Conservation (phyloP, 2,329 filamentous ascomycete genomes). For the Rutstroemia sp. region DNA sequence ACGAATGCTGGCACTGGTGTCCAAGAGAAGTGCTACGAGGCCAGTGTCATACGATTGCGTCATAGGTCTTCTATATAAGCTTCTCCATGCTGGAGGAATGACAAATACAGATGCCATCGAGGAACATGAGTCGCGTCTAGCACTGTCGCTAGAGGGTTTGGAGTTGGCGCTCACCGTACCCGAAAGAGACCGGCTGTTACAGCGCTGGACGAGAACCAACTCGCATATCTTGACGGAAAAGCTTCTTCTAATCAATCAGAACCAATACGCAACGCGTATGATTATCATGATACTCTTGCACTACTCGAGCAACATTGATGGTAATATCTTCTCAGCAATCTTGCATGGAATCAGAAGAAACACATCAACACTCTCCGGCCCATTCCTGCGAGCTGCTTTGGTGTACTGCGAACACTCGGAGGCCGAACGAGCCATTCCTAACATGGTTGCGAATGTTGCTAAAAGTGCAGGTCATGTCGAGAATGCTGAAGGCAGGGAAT, state of each 20-base stretch:
- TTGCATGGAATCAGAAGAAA: conserved; percentile 22
- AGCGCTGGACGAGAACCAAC: conserved; percentile 33
- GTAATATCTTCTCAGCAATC: conserved; percentile 39
- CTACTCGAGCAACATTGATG: conserved; percentile 38
- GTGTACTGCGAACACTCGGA: conserved; percentile 26
- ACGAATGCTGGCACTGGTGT: conserved; percentile 45
- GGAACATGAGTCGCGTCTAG: not conserved
- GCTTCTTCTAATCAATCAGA: conserved; percentile 56
- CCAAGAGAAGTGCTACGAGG: conserved; percentile 42
- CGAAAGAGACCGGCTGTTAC: conserved; percentile 41
- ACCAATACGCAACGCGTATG: conserved; percentile 40
- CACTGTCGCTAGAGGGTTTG: conserved; percentile 12
- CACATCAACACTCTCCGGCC: conserved; percentile 11
- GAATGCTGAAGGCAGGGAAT: conserved; percentile 25
- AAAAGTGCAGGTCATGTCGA: conserved; percentile 20
- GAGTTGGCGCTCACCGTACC: conserved; percentile 35
- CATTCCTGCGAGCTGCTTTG: conserved; percentile 27
- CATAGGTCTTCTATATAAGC: conserved; percentile 40
- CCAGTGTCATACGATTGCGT: conserved; percentile 47
- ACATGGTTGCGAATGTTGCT: conserved; percentile 19
- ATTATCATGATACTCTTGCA: conserved; percentile 53
- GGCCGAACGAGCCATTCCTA: conserved; percentile 12
- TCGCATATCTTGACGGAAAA: conserved; percentile 56
- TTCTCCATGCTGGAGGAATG: conserved; percentile 25
- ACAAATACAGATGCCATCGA: not conserved